These are phyloP conservation scores for Lentinula novae-zelandiae DNA, from an alignment of 1,284 basidiomycete genomes.

Conservation along the genomic window DNA sequence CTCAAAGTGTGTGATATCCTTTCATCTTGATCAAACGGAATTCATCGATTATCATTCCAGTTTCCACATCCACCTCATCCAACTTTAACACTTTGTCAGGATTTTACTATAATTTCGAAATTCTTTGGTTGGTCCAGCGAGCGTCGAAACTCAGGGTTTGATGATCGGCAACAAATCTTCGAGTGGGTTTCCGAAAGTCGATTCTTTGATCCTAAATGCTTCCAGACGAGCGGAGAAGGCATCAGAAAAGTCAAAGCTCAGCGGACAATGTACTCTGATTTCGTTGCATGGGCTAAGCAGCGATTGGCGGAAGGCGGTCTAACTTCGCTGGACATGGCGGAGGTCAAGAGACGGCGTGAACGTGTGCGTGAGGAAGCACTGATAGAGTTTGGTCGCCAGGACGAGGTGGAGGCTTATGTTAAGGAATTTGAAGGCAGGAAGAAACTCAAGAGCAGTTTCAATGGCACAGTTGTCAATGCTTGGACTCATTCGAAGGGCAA, in stretches of 20 bases:
- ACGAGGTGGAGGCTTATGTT: conserved; percentile 40
- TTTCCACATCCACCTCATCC: conserved; percentile 38
- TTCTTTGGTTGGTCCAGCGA: conserved; percentile 57
- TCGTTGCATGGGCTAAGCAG: conserved; percentile 44
- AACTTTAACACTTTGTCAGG: conserved; percentile 36
- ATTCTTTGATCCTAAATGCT: conserved; percentile 43
- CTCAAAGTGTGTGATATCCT: conserved; percentile 44
- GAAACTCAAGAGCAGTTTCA: conserved; percentile 43
- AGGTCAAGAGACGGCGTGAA: conserved; percentile 16
- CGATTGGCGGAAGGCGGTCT: conserved; percentile 7
- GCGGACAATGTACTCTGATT: conserved; percentile 59
- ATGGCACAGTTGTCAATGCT: conserved; percentile 45
- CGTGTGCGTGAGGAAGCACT: conserved; percentile 43
- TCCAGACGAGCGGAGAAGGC: conserved; percentile 29
- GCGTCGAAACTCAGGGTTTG: conserved; percentile 49
- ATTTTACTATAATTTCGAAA: conserved; percentile 42
- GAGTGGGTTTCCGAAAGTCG: conserved; percentile 51
- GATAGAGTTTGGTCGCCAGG: conserved; percentile 48
- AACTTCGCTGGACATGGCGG: conserved; percentile 3
- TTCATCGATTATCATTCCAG: conserved; percentile 24
- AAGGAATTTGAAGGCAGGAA: conserved; percentile 27
- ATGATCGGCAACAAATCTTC: conserved; percentile 48
- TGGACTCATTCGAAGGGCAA: conserved; percentile 46
- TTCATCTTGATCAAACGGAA: not conserved
- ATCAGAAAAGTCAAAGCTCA: conserved; percentile 40